Conservation (phyloP, 257 asterid genomes). For the Penstemon barbatus region DNA sequence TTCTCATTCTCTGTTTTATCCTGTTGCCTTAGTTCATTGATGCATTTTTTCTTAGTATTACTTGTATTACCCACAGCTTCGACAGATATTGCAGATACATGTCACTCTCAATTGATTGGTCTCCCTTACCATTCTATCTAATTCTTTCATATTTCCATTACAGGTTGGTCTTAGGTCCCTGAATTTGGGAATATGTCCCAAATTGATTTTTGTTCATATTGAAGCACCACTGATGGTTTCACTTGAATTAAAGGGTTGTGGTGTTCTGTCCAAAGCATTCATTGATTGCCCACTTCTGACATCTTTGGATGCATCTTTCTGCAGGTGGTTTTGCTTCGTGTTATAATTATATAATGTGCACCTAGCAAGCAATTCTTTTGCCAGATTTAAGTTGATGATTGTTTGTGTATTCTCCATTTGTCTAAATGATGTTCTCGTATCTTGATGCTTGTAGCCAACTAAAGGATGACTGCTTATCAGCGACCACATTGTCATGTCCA, state of each 20-base stretch:
- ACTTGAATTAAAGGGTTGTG: slow-evolving; percentile 97
- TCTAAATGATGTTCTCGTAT: slow-evolving; percentile 18
- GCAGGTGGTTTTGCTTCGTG: slow-evolving; percentile 52
- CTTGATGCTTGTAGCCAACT: slow-evolving; percentile 64
- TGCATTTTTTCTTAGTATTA: too few species aligned
- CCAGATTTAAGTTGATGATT: too few species aligned
- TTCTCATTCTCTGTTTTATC: slow-evolving; percentile 7
- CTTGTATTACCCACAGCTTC: too few species aligned
- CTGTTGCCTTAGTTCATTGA: background rate
- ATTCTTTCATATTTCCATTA: slow-evolving; percentile 15
- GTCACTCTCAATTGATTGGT: background rate
- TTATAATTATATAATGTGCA: too few species aligned
- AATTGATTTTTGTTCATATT: slow-evolving; percentile 63
- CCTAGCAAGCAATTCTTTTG: too few species aligned
- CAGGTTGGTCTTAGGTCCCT: slow-evolving; percentile 94
- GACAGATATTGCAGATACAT: too few species aligned
- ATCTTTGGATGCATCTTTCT: slow-evolving; percentile 96
- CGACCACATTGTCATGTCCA: slow-evolving; percentile 76
- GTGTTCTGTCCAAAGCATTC: slow-evolving; percentile 80
- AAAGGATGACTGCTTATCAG: slow-evolving; percentile 88
- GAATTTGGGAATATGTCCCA: slow-evolving; percentile 98
- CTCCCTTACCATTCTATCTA: background rate
- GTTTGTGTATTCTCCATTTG: background rate
- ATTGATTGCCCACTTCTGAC: slow-evolving; percentile 82
- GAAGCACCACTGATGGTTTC: slow-evolving; percentile 88